A percentile compares a stretch with the other conserved stretches of the same genome.
Evolutionary conservation across 495 filamentous ascomycete genomes (phyloP).

Genomic region (Podospora comata): DNA sequence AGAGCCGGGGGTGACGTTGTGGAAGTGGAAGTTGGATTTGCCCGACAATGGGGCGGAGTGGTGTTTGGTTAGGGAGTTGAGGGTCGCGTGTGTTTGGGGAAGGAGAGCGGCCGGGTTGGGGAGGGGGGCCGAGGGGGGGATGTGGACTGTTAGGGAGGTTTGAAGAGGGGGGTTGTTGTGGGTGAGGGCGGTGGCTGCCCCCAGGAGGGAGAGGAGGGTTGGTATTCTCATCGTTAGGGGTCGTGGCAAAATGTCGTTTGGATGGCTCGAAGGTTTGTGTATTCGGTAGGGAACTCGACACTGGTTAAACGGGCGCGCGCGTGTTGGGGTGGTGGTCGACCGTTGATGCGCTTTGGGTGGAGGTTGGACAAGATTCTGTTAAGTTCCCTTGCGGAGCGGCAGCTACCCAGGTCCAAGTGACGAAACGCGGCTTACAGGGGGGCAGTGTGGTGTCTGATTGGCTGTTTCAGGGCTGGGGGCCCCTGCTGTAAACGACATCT

Average conservation of each 20-base stretch:
- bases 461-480: neutral
- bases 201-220: slow-evolving; percentile 22
- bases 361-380: neutral
- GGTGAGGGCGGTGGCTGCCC: neutral
- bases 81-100: slow-evolving; percentile 69
- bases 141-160: slow-evolving; percentile 34
- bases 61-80: slow-evolving; percentile 51
- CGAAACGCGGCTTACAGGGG: slow-evolving; percentile 17
- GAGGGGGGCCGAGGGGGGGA: slow-evolving; percentile 48
- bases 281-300: neutral
- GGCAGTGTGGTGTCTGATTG: neutral
- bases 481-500: neutral
- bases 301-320: neutral
- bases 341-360: neutral
- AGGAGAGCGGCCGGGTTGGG: slow-evolving; percentile 57
- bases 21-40: slow-evolving; percentile 69
- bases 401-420: slow-evolving; percentile 7
- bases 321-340: neutral
- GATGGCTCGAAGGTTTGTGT: neutral
- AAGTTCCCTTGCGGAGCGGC: neutral
- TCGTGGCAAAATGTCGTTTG: neutral
- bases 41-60: slow-evolving; percentile 59
- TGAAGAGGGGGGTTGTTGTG: slow-evolving; percentile 12
- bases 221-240: slow-evolving; percentile 17
- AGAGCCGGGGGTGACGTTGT: slow-evolving; percentile 59